Evolutionary conservation across 1,284 basidiomycete genomes (phyloP).

Genomic region (Malassezia brasiliensis): DNA sequence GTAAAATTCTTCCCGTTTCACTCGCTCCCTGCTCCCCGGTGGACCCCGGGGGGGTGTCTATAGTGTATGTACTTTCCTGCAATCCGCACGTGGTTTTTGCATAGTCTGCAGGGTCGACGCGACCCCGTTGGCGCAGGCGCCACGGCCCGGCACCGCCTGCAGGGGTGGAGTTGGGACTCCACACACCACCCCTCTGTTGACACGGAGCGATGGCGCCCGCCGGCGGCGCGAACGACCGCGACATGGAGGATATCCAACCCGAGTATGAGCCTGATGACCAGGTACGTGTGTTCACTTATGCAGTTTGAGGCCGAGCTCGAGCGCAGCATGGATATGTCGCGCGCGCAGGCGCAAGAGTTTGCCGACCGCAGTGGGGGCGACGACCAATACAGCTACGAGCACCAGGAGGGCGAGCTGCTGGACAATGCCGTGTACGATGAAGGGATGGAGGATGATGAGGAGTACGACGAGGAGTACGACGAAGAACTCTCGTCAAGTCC

Average conservation of each 20-base stretch:
- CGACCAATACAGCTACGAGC: slow-evolving; percentile 11
- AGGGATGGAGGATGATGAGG: slow-evolving; percentile 22
- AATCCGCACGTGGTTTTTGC: not conserved
- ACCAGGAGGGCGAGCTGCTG: slow-evolving; percentile 19
- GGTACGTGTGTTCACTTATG: not conserved
- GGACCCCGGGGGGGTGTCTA: not conserved
- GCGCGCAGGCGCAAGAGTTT: not conserved
- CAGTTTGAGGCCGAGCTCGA: slow-evolving; percentile 5
- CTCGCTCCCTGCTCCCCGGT: not conserved
- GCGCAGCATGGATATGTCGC: not conserved
- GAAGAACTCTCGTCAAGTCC: slow-evolving; percentile 46
- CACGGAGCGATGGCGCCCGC: not conserved
- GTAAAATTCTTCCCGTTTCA: not conserved
- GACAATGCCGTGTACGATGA: slow-evolving; percentile 26
- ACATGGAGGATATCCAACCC: not conserved
- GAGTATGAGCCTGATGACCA: not conserved
- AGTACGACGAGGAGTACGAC: slow-evolving; percentile 40
- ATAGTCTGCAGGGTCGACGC: not conserved
- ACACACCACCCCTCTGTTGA: not conserved
- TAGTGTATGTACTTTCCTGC: not conserved
- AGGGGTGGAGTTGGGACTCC: not conserved
- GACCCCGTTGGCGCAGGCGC: not conserved
- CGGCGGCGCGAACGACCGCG: not conserved
- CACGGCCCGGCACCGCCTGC: not conserved
- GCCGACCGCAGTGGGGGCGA: not conserved